A percentile compares a stretch with the other conserved stretches of the same genome.
phyloP scores from a whole-genome alignment of 306 rosid species.

The Corylus americana region DNA sequence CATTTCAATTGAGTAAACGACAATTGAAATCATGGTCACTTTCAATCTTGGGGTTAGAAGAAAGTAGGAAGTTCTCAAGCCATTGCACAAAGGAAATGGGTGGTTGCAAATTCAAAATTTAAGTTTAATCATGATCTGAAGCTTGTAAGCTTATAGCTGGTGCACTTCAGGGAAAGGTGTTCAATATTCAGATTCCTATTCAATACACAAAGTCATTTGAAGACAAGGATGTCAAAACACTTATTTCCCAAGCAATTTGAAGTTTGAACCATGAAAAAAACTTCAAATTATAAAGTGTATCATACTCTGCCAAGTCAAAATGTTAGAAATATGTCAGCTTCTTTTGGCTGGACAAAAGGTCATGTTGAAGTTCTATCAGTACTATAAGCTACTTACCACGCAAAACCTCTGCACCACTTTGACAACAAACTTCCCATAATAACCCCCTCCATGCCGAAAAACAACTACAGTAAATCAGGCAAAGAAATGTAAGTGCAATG shows the following conservation, averaged over 20 bases:
- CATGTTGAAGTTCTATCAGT: neutral
- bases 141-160: no score
- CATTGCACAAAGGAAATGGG: no score
- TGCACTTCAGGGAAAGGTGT: no score
- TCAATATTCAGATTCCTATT: no score
- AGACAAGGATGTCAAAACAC: neutral
- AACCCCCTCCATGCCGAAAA: constrained; percentile 19
- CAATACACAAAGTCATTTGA: neutral
- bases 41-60: no score
- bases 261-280: neutral
- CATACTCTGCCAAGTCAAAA: neutral
- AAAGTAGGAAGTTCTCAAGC: no score
- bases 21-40: no score
- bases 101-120: no score
- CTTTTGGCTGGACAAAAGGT: neutral
- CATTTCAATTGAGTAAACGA: neutral
- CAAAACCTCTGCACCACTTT: constrained; percentile 3
- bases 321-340: neutral
- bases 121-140: no score
- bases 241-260: neutral
- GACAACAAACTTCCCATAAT: constrained; percentile 4
- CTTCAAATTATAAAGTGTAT: neutral
- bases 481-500: neutral
- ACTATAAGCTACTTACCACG: constrained; percentile 7
- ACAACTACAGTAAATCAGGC: constrained; percentile 12